Conservation (phyloP, 2,329 filamentous ascomycete species). For the Pseudonectria buxi region DNA sequence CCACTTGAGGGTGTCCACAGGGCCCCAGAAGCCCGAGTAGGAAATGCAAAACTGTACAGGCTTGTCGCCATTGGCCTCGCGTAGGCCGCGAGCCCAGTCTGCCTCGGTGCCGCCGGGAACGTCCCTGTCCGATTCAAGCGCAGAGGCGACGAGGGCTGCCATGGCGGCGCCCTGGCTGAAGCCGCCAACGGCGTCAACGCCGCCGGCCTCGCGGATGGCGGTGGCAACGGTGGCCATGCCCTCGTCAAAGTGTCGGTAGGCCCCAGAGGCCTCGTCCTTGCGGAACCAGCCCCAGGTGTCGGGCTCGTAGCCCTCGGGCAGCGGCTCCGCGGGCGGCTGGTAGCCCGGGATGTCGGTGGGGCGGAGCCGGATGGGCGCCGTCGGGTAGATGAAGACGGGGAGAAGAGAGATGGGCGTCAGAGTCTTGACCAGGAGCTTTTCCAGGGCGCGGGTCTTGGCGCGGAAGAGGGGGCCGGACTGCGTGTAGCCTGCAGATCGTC, state of each 20-base stretch:
- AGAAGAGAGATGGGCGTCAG: constrained; percentile 54
- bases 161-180: constrained; percentile 76
- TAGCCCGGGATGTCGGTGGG: constrained; percentile 66
- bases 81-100: constrained; percentile 38
- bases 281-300: constrained; percentile 82
- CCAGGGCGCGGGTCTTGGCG: constrained; percentile 79
- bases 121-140: constrained; percentile 51
- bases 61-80: constrained; percentile 41
- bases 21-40: constrained; percentile 71
- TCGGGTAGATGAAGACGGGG: constrained; percentile 59
- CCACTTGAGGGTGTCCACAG: constrained; percentile 53
- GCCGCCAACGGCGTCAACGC: constrained; percentile 71
- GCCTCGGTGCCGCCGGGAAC: constrained; percentile 22
- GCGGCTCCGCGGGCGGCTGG: constrained; percentile 35
- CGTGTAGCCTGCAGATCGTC: constrained; percentile 60
- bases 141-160: constrained; percentile 63
- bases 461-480: constrained; percentile 83
- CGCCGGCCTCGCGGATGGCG: constrained; percentile 54
- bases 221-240: constrained; percentile 59
- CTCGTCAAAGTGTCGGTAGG: constrained; percentile 63
- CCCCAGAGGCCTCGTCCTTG: constrained; percentile 55
- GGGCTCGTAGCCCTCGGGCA: constrained; percentile 42
- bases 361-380: constrained; percentile 56
- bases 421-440: constrained; percentile 71
- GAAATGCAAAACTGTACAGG: constrained; percentile 63